Percentiles rank a stretch among this genome's conserved stretches.
phyloP scores from a whole-genome alignment of 352 stramenopile species.

The Pythium dissotocum region DNA sequence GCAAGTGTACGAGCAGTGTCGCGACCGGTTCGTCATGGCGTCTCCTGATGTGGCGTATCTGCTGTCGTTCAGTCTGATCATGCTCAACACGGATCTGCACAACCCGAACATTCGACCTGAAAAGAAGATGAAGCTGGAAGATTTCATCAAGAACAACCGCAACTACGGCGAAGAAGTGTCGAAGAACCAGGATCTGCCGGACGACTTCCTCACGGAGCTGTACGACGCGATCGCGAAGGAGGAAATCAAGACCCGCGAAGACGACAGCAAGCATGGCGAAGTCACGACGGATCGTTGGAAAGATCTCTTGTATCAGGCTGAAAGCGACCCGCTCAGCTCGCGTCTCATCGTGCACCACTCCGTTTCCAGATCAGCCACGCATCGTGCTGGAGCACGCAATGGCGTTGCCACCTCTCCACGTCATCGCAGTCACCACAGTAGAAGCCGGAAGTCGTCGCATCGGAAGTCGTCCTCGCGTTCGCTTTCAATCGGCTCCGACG shows the following conservation, averaged over 20 bases:
- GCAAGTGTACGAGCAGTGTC: slow-evolving; percentile 81
- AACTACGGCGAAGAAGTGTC: slow-evolving; percentile 90
- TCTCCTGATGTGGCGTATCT: slow-evolving; percentile 90
- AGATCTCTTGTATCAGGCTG: slow-evolving; percentile 71
- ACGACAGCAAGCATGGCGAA: slow-evolving; percentile 74
- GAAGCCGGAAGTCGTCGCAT: slow-evolving; percentile 4
- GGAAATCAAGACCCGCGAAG: slow-evolving; percentile 84
- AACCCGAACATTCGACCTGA: slow-evolving; percentile 84
- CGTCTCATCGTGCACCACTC: slow-evolving; percentile 49
- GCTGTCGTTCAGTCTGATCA: slow-evolving; percentile 89
- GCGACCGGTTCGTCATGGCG: slow-evolving; percentile 84
- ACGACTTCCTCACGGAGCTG: slow-evolving; percentile 73
- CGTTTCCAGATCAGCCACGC: not conserved
- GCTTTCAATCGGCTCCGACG: not conserved
- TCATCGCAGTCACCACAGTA: slow-evolving; percentile 2
- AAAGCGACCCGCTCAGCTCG: slow-evolving; percentile 60
- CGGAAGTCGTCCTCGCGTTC: not conserved
- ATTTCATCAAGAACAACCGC: slow-evolving; percentile 90
- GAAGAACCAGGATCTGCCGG: slow-evolving; percentile 59
- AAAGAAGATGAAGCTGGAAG: slow-evolving; percentile 85
- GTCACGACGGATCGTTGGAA: slow-evolving; percentile 81
- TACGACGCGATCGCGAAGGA: slow-evolving; percentile 74
- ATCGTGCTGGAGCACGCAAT: not conserved
- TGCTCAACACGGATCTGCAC: slow-evolving; percentile 88
- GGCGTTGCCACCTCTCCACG: slow-evolving; percentile 16